These are phyloP conservation scores for Tricholoma flavovirens DNA, from an alignment of 768 basidiomycete genomes.

Conservation along the genomic window DNA sequence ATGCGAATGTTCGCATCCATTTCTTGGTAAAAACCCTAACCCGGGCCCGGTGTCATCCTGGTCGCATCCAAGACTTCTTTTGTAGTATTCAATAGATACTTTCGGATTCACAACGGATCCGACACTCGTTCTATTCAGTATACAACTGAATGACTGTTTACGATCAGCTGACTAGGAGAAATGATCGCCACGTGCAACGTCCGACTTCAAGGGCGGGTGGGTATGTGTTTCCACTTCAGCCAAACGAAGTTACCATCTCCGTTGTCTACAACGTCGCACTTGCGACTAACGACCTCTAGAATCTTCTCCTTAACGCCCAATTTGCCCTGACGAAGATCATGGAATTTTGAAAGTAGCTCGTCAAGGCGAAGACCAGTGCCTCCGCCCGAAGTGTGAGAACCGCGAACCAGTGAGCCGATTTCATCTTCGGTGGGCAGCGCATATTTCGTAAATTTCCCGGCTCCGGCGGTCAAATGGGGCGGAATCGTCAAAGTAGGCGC, in stretches of 20 bases:
- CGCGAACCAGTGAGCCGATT: slow-evolving; percentile 60
- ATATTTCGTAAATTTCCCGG: slow-evolving; percentile 31
- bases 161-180: neutral
- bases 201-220: slow-evolving; percentile 19
- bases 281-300: slow-evolving; percentile 65
- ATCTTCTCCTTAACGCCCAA: slow-evolving; percentile 72
- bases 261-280: slow-evolving; percentile 56
- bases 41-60: neutral
- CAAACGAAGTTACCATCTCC: slow-evolving; percentile 54
- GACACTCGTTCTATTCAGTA: neutral
- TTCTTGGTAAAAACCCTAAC: neutral
- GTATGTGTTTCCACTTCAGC: slow-evolving; percentile 52
- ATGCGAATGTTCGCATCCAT: neutral
- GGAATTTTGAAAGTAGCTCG: slow-evolving; percentile 58
- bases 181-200: neutral
- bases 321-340: slow-evolving; percentile 42
- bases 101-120: neutral
- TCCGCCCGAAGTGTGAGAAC: slow-evolving; percentile 57
- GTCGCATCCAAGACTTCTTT: neutral
- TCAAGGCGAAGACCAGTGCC: slow-evolving; percentile 53
- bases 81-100: neutral
- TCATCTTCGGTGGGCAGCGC: slow-evolving; percentile 76
- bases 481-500: slow-evolving; percentile 42
- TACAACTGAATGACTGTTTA: neutral
- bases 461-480: slow-evolving; percentile 22